Evolutionary conservation across 768 basidiomycete species (phyloP).

Genomic region (Lactarius sp.): DNA sequence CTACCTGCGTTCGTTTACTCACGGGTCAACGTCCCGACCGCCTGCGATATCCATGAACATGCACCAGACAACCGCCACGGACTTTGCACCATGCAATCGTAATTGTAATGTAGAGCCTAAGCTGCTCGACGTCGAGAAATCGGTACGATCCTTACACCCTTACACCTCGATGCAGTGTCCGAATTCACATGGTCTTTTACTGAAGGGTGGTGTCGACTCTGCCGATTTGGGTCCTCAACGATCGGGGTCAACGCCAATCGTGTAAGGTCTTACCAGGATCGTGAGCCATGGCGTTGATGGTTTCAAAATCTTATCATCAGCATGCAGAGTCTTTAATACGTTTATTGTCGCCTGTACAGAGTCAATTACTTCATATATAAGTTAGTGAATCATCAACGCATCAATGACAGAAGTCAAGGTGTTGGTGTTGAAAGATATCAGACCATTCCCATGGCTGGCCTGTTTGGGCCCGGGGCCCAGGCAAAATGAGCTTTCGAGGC

Average conservation of each 20-base stretch:
- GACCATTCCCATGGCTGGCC: conserved; percentile 11
- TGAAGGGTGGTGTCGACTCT: neutral
- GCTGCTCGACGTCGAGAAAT: neutral
- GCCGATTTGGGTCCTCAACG: neutral
- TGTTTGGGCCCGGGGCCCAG: no score
- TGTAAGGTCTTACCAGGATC: neutral
- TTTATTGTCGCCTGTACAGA: neutral
- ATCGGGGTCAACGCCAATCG: neutral
- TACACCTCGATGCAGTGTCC: neutral
- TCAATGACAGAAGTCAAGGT: no score
- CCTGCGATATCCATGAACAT: neutral
- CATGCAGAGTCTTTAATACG: neutral
- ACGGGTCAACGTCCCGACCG: neutral
- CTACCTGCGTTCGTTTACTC: neutral
- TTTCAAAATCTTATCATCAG: neutral
- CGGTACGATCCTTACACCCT: neutral
- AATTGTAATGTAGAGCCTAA: neutral
- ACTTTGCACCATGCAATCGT: neutral
- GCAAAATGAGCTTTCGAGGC: conserved; percentile 18
- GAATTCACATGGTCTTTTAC: neutral
- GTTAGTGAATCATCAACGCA: no score
- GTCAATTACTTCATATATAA: neutral
- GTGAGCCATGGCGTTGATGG: neutral
- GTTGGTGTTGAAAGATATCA: no score
- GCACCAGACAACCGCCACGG: neutral